Percentiles rank a stretch among this genome's conserved stretches.
phyloP scores from a whole-genome alignment of 129 eudicot species.

The Centaurea solstitialis region DNA sequence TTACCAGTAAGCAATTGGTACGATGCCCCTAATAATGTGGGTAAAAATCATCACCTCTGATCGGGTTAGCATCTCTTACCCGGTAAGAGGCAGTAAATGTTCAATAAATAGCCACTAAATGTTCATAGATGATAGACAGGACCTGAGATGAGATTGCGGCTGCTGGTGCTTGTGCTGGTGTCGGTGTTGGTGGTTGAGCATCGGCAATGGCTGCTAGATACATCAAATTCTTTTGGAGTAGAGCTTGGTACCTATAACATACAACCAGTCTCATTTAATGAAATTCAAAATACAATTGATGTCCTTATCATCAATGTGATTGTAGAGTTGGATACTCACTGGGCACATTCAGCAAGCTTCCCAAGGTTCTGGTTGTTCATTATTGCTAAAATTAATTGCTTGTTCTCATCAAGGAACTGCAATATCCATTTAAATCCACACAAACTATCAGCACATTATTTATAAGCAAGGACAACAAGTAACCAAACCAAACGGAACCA shows the following conservation, averaged over 20 bases:
- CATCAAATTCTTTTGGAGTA: constrained; percentile 86
- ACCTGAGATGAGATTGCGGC: constrained; percentile 30
- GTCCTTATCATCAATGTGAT: background rate
- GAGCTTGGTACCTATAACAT: constrained; percentile 75
- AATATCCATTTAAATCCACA: constrained; percentile 13
- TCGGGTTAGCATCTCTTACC: background rate
- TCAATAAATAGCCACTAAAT: background rate
- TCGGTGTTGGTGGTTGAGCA: constrained; percentile 77
- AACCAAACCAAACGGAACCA: background rate
- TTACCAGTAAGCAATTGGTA: background rate
- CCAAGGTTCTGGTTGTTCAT: constrained; percentile 93
- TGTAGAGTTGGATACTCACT: constrained; percentile 53
- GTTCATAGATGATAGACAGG: constrained; percentile 10
- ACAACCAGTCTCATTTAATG: background rate
- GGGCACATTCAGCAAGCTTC: constrained; percentile 95
- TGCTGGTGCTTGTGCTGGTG: constrained; percentile 44
- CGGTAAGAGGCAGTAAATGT: background rate
- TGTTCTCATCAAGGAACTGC: constrained; percentile 95
- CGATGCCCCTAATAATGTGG: background rate
- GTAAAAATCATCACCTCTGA: background rate
- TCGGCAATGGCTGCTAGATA: constrained; percentile 93
- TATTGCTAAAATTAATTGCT: constrained; percentile 82
- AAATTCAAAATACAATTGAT: background rate
- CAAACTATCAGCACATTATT: constrained; percentile 15
- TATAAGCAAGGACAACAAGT: background rate